Conservation (phyloP, 1,284 basidiomycete species). For the Ganoderma leucocontextum region DNA sequence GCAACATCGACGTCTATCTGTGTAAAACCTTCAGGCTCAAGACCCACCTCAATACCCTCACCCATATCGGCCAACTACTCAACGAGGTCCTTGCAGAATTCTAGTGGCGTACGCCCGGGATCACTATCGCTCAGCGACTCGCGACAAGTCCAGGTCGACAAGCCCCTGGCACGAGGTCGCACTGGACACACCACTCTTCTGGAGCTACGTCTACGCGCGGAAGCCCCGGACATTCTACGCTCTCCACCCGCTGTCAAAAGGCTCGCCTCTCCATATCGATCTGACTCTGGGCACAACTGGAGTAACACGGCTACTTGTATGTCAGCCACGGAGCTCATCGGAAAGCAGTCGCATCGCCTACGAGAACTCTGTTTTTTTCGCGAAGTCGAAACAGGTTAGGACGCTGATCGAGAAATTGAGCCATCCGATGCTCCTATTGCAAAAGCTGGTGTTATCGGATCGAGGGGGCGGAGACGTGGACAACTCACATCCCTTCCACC, state of each 20-base stretch:
- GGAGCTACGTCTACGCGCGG: neutral
- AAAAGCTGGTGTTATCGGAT: neutral
- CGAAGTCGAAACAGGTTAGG: neutral
- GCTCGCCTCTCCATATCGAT: neutral
- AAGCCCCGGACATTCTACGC: neutral
- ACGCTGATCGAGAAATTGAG: neutral
- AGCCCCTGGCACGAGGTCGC: no score
- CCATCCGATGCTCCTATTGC: neutral
- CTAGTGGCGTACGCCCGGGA: neutral
- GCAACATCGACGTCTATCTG: neutral
- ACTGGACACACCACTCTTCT: neutral
- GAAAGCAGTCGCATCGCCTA: neutral
- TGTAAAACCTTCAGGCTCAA: neutral
- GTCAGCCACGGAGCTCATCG: neutral
- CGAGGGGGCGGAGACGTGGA: no score
- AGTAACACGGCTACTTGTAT: no score
- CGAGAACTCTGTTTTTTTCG: neutral
- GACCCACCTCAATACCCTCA: neutral
- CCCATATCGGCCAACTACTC: neutral
- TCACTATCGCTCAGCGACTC: neutral
- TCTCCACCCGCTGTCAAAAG: neutral
- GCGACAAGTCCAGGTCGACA: neutral
- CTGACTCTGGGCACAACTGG: no score
- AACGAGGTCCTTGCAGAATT: neutral
- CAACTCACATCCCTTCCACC: no score